Evolutionary conservation across 148 eudicot species (phyloP).

Genomic region (Chenopodium formosanum): DNA sequence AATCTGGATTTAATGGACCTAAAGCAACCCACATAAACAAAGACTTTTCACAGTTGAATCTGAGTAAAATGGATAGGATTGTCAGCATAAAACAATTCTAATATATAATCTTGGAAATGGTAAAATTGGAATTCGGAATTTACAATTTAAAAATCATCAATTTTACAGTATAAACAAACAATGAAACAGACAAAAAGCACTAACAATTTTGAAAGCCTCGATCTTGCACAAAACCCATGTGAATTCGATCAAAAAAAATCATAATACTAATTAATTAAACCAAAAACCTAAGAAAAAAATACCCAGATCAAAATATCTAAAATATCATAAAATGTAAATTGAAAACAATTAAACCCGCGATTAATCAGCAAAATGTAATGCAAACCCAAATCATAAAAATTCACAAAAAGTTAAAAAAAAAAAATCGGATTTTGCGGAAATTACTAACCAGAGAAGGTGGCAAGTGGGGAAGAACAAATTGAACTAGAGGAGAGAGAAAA

Average conservation of each 20-base stretch:
- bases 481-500: conserved; percentile 14
- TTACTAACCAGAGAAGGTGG: conserved; percentile 11
- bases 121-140: neutral
- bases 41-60: neutral
- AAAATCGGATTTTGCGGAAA: neutral
- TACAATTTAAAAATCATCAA: neutral
- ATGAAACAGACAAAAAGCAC: neutral
- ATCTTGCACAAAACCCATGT: conserved; percentile 1
- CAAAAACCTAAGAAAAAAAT: neutral
- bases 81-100: neutral
- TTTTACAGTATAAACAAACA: neutral
- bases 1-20: neutral
- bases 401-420: neutral
- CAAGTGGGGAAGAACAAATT: conserved; percentile 6
- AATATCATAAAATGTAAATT: conserved; percentile 10
- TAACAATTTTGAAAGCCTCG: neutral
- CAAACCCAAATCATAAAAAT: neutral
- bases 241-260: neutral
- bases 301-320: neutral
- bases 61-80: neutral
- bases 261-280: neutral
- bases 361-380: neutral
- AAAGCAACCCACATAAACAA: neutral
- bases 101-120: neutral
- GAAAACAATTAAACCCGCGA: neutral